phyloP scores from a whole-genome alignment of 2,329 filamentous ascomycete genomes.

The Penicillium occitanis region DNA sequence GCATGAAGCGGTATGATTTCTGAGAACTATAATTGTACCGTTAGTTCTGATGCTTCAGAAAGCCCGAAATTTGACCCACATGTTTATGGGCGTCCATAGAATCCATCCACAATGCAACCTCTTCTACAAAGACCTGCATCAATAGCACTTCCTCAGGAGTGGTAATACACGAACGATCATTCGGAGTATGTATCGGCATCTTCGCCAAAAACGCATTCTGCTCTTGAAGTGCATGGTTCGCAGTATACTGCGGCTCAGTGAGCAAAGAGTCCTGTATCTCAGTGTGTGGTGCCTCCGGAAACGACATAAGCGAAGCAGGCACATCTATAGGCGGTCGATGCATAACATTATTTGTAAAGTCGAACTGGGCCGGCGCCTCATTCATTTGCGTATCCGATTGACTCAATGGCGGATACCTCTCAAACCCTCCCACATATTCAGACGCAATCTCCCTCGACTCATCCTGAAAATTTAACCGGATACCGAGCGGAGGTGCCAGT shows the following conservation, averaged over 20 bases:
- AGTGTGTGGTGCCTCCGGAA: slow-evolving; percentile 45
- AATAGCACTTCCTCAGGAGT: slow-evolving; percentile 78
- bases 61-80: slow-evolving; percentile 34
- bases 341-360: slow-evolving; percentile 33
- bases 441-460: slow-evolving; percentile 88
- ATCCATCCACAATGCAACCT: slow-evolving; percentile 94
- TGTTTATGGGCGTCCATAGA: slow-evolving; percentile 81
- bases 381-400: slow-evolving; percentile 33
- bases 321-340: slow-evolving; percentile 47
- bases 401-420: slow-evolving; percentile 65
- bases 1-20: slow-evolving; percentile 79
- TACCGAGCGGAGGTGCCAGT: slow-evolving; percentile 62
- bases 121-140: slow-evolving; percentile 88
- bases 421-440: slow-evolving; percentile 78
- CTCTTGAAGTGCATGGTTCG: slow-evolving; percentile 26
- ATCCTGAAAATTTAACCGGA: slow-evolving; percentile 76
- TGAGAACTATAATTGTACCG: slow-evolving; percentile 59
- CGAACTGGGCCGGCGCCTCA: slow-evolving; percentile 28
- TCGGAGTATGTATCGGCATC: slow-evolving; percentile 43
- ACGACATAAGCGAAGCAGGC: slow-evolving; percentile 52
- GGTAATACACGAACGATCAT: slow-evolving; percentile 63
- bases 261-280: slow-evolving; percentile 31
- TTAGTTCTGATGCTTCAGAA: not conserved
- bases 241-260: slow-evolving; percentile 28
- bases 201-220: slow-evolving; percentile 37